Evolutionary conservation across 2,329 filamentous ascomycete genomes (phyloP).

Genomic region (Magnaporthiopsis incrustans): DNA sequence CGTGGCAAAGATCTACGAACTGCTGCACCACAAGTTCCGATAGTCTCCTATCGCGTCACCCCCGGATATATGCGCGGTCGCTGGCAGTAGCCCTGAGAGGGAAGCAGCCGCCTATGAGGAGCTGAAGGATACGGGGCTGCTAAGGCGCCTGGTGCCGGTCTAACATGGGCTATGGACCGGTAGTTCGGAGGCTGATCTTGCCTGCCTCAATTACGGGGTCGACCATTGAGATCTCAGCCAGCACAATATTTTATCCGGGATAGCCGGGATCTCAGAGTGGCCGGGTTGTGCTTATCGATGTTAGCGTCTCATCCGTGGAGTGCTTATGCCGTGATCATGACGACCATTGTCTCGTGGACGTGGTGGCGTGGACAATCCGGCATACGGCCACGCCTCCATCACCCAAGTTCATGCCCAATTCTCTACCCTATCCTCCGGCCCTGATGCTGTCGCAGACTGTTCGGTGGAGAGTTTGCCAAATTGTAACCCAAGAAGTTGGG

Average conservation of each 20-base stretch:
- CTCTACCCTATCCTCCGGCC: too few species aligned
- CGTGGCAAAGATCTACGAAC: slow-evolving; percentile 11
- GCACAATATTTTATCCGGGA: slow-evolving; percentile 5
- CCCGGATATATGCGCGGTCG: neutral
- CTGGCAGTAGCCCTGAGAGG: slow-evolving; percentile 7
- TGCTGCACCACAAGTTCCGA: slow-evolving; percentile 3
- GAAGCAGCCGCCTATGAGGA: slow-evolving; percentile 55
- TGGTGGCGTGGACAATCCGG: too few species aligned
- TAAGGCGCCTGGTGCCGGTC: slow-evolving; percentile 33
- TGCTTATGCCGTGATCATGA: neutral
- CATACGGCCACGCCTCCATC: too few species aligned
- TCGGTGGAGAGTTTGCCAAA: too few species aligned
- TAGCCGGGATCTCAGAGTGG: neutral
- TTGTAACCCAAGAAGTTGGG: too few species aligned
- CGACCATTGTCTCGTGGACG: too few species aligned
- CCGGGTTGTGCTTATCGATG: neutral
- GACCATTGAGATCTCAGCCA: slow-evolving; percentile 7
- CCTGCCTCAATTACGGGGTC: slow-evolving; percentile 5
- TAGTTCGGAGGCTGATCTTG: slow-evolving; percentile 1
- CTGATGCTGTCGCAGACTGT: too few species aligned
- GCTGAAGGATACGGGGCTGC: slow-evolving; percentile 56
- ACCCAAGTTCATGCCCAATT: too few species aligned
- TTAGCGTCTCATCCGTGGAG: neutral
- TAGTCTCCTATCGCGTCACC: neutral
- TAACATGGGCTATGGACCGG: slow-evolving; percentile 11